Conservation (phyloP, 1,284 basidiomycete genomes). For the Ganoderma meredithae region DNA sequence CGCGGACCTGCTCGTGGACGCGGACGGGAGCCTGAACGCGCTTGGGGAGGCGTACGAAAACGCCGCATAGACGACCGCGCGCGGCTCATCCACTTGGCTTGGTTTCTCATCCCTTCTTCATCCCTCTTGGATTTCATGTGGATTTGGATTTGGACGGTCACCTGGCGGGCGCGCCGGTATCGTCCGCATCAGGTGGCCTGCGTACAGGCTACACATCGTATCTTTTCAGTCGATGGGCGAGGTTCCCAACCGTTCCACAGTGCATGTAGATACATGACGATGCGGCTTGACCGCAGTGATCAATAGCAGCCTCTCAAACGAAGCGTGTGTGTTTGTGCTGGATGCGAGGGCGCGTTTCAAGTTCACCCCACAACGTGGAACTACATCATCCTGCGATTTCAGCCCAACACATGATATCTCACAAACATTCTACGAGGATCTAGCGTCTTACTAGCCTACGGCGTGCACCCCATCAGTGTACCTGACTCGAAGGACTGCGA, state of each 20-base stretch:
- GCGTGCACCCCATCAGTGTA: neutral
- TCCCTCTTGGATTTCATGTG: neutral
- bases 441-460: neutral
- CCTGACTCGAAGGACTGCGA: neutral
- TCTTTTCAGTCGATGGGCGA: constrained; percentile 1
- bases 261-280: constrained; percentile 3
- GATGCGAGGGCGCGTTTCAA: neutral
- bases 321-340: neutral
- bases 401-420: neutral
- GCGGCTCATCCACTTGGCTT: neutral
- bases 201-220: constrained; percentile 1
- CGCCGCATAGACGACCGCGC: constrained; percentile 4
- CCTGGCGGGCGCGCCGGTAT: constrained; percentile 9
- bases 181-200: constrained; percentile 4
- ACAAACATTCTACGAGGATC: neutral
- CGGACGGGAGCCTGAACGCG: constrained; percentile 29
- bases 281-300: constrained; percentile 6
- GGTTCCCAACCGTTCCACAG: neutral
- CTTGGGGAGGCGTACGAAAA: constrained; percentile 30
- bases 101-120: neutral
- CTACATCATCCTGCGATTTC: neutral
- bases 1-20: constrained; percentile 38
- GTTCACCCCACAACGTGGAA: neutral
- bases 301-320: neutral
- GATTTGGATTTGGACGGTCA: constrained; percentile 8